Percentiles rank a stretch among this genome's conserved stretches.
Evolutionary conservation across 208 protist genomes (phyloP).

Genomic region (Endotrypanum monterogeii): DNA sequence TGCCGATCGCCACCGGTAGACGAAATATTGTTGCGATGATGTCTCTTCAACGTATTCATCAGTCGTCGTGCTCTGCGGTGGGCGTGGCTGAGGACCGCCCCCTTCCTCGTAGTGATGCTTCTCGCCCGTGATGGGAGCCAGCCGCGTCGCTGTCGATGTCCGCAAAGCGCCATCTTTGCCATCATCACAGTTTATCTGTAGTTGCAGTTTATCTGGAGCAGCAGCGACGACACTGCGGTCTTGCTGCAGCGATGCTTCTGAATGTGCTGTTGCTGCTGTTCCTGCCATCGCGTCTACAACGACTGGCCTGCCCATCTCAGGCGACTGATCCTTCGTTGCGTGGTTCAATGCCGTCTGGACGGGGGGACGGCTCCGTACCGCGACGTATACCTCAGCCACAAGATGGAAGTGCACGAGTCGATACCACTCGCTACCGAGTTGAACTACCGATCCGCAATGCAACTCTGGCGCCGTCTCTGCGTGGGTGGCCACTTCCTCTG

Average conservation of each 20-base stretch:
- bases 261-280: neutral
- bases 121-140: neutral
- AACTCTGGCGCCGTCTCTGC: slow-evolving; percentile 39
- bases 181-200: slow-evolving; percentile 1
- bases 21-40: slow-evolving; percentile 33
- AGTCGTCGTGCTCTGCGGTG: neutral
- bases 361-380: slow-evolving; percentile 29
- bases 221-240: neutral
- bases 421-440: slow-evolving; percentile 40
- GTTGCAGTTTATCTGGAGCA: neutral
- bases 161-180: neutral
- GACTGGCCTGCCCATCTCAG: neutral
- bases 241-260: neutral
- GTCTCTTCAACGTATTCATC: neutral
- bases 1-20: slow-evolving; percentile 69
- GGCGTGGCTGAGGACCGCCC: neutral
- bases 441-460: slow-evolving; percentile 40
- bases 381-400: slow-evolving; percentile 79
- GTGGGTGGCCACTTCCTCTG: neutral
- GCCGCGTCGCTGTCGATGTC: neutral
- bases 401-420: slow-evolving; percentile 53
- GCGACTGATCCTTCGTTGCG: neutral
- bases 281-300: neutral
- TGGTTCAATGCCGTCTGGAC: slow-evolving; percentile 1
- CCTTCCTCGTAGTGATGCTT: neutral